Percentiles rank a stretch among this genome's conserved stretches.
Conservation (phyloP, 2,329 filamentous ascomycete genomes). For the Rachicladosporium sp. region DNA sequence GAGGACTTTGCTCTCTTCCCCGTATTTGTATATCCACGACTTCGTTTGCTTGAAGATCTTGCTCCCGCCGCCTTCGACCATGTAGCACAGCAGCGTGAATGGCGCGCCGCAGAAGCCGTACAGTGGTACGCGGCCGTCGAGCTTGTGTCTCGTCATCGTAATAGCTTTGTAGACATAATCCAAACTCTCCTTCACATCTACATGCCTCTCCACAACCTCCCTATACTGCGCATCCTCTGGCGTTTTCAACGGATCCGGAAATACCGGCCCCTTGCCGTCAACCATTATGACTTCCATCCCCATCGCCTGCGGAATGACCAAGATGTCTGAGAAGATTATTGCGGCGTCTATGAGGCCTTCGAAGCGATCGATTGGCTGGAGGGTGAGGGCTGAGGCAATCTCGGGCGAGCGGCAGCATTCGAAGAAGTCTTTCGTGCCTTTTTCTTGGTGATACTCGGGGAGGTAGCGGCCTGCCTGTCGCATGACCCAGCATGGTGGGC, state of each 20-base stretch:
- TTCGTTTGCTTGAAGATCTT: constrained; percentile 92
- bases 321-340: constrained; percentile 97
- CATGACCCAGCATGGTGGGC: constrained; percentile 98
- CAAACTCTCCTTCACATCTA: constrained; percentile 75
- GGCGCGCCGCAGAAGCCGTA: constrained; percentile 96
- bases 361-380: constrained; percentile 90
- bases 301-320: constrained; percentile 95
- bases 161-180: constrained; percentile 96
- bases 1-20: constrained; percentile 64
- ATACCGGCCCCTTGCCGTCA: constrained; percentile 91
- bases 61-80: constrained; percentile 94
- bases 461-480: constrained; percentile 96
- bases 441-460: constrained; percentile 93
- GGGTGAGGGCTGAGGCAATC: constrained; percentile 80
- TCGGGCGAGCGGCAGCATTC: constrained; percentile 91
- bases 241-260: constrained; percentile 68
- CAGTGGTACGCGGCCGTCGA: constrained; percentile 76
- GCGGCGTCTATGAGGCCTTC: constrained; percentile 84
- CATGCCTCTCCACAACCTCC: constrained; percentile 59
- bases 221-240: constrained; percentile 76
- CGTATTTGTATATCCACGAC: constrained; percentile 90
- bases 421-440: constrained; percentile 87
- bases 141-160: constrained; percentile 75
- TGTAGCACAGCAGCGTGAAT: constrained; percentile 96
- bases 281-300: constrained; percentile 99